These are phyloP conservation scores for Ogataea nonfermentans DNA, from an alignment of 805 yeast genomes.

Conservation along the genomic window DNA sequence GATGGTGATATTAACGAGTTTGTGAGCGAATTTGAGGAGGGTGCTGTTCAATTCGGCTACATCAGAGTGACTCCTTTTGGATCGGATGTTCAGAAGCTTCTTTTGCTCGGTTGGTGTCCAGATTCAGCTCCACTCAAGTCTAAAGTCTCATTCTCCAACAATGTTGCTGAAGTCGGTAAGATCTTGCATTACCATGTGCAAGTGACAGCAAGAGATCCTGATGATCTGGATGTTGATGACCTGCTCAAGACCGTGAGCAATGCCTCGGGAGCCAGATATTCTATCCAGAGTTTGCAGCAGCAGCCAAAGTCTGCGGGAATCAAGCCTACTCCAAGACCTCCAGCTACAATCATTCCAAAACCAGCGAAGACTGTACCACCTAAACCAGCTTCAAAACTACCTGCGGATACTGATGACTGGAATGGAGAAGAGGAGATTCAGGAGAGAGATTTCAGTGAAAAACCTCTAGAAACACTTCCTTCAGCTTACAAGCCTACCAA, in stretches of 20 bases:
- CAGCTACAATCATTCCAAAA: conserved; percentile 5
- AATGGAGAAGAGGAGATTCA: conserved; percentile 61
- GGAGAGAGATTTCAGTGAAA: conserved; percentile 49
- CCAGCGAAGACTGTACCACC: conserved; percentile 6
- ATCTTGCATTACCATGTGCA: conserved; percentile 90
- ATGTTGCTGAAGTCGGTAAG: conserved; percentile 72
- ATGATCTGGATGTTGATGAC: conserved; percentile 80
- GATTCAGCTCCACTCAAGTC: conserved; percentile 85
- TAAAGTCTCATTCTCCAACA: conserved; percentile 72
- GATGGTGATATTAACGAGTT: conserved; percentile 73
- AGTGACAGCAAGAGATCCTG: conserved; percentile 91
- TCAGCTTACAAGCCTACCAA: conserved; percentile 67
- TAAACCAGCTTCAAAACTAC: conserved; percentile 6
- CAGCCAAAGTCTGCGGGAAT: conserved; percentile 11
- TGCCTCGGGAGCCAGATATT: conserved; percentile 95
- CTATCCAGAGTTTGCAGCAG: conserved; percentile 46
- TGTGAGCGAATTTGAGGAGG: conserved; percentile 78
- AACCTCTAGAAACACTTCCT: conserved; percentile 52
- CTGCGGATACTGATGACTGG: conserved; percentile 51
- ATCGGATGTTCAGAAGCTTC: conserved; percentile 81
- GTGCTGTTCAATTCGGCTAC: conserved; percentile 86
- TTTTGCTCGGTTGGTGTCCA: conserved; percentile 95
- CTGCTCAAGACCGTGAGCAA: conserved; percentile 74
- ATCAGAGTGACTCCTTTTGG: conserved; percentile 87
- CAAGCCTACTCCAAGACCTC: conserved; percentile 10